Conservation (phyloP, 352 stramenopile genomes). For the Pythium phragmitis region DNA sequence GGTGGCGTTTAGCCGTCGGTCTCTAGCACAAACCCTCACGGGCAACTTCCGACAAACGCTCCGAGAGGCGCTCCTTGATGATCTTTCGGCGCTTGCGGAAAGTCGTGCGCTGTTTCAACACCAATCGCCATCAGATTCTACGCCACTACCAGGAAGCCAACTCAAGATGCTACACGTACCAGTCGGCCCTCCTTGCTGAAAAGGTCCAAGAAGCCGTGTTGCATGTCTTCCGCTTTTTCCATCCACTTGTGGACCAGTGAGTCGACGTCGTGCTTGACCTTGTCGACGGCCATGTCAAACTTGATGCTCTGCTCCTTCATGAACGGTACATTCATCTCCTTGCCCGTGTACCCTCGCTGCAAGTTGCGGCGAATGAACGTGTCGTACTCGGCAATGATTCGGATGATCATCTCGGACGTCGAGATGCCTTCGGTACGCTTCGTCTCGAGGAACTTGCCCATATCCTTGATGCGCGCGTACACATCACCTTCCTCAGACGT, state of each 20-base stretch:
- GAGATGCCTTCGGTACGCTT: constrained; percentile 87
- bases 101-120: constrained; percentile 50
- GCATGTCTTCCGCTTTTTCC: constrained; percentile 77
- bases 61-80: constrained; percentile 70
- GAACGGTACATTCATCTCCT: constrained; percentile 92
- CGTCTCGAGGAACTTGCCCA: constrained; percentile 86
- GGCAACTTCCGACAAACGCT: constrained; percentile 72
- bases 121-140: neutral
- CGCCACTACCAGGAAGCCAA: neutral
- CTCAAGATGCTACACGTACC: constrained; percentile 32
- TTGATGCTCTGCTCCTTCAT: constrained; percentile 89
- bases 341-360: constrained; percentile 85
- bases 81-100: constrained; percentile 83
- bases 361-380: constrained; percentile 91
- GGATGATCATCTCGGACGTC: constrained; percentile 89
- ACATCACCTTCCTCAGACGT: constrained; percentile 75
- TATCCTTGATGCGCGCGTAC: constrained; percentile 84
- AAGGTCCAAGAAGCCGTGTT: constrained; percentile 72
- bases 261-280: constrained; percentile 80
- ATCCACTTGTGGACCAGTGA: constrained; percentile 76
- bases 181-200: constrained; percentile 77
- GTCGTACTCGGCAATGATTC: constrained; percentile 91
- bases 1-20: neutral
- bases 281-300: constrained; percentile 85
- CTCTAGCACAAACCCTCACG: constrained; percentile 71